A percentile compares a stretch with the other conserved stretches of the same genome.
Evolutionary conservation across 2,329 filamentous ascomycete species (phyloP).

Genomic region (Diaporthe destruens): DNA sequence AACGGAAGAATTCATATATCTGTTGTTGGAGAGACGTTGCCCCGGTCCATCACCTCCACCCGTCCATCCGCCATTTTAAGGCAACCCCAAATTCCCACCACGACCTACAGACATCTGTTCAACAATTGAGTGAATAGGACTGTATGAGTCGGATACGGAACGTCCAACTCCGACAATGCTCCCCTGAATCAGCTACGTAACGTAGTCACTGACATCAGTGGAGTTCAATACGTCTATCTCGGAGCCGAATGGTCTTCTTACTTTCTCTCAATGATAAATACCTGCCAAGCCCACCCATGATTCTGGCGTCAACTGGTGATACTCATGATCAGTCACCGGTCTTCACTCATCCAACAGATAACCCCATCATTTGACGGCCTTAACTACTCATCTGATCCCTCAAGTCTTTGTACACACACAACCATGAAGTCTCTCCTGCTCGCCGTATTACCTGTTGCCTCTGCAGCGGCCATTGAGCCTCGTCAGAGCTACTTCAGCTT

Average conservation of each 20-base stretch:
- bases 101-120: neutral
- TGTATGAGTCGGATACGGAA: neutral
- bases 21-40: neutral
- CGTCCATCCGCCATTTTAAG: neutral
- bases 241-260: neutral
- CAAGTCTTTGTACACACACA: neutral
- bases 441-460: neutral
- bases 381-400: neutral
- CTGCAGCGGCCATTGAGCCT: neutral
- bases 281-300: neutral
- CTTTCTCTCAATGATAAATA: neutral
- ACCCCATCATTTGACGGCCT: neutral
- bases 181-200: neutral
- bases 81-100: neutral
- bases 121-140: too few relatives aligned
- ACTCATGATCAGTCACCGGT: too few relatives aligned
- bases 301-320: fast-evolving
- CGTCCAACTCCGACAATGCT: conserved; percentile 8
- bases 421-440: conserved; percentile 16
- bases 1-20: conserved; percentile 20
- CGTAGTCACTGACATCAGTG: neutral
- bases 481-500: conserved; percentile 19
- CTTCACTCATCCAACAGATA: neutral
- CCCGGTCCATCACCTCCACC: neutral
- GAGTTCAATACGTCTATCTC: neutral